phyloP scores from a whole-genome alignment of 345 rosid genomes.

The Brassica napus region DNA sequence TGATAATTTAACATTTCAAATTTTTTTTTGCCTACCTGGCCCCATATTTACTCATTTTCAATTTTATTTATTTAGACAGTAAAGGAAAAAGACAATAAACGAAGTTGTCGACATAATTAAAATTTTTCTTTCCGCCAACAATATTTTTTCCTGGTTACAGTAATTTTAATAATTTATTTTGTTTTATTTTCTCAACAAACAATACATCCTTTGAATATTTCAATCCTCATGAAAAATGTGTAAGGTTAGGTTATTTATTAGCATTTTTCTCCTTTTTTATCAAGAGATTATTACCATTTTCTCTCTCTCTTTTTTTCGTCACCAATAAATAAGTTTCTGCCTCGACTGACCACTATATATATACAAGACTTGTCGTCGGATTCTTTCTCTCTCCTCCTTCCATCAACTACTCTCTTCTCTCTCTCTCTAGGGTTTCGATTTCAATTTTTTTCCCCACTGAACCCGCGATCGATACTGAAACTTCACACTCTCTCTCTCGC shows the following conservation, averaged over 20 bases:
- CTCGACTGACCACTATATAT: conserved; percentile 15
- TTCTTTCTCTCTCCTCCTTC: conserved; percentile 17
- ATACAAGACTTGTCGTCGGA: conserved; percentile 8
- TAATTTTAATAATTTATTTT: background rate
- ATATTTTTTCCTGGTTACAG: background rate
- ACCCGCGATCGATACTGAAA: conserved; percentile 30
- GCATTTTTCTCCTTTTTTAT: background rate
- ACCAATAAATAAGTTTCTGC: conserved; percentile 6
- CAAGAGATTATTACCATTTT: conserved; percentile 11
- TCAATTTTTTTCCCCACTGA: conserved; percentile 17
- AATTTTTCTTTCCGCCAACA: background rate
- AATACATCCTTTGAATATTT: background rate
- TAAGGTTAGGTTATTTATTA: background rate
- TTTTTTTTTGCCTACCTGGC: background rate
- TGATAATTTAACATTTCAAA: background rate
- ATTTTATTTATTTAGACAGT: background rate
- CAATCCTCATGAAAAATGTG: conserved; percentile 1
- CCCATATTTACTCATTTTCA: background rate
- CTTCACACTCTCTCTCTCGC: background rate
- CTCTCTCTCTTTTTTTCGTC: background rate
- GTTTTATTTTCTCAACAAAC: background rate
- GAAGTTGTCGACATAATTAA: background rate
- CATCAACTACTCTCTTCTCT: conserved; percentile 17
- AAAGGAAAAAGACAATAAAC: background rate
- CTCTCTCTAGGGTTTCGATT: conserved; percentile 44